Evolutionary conservation across 2,329 filamentous ascomycete genomes (phyloP).

Genomic region (Monilinia fructigena): DNA sequence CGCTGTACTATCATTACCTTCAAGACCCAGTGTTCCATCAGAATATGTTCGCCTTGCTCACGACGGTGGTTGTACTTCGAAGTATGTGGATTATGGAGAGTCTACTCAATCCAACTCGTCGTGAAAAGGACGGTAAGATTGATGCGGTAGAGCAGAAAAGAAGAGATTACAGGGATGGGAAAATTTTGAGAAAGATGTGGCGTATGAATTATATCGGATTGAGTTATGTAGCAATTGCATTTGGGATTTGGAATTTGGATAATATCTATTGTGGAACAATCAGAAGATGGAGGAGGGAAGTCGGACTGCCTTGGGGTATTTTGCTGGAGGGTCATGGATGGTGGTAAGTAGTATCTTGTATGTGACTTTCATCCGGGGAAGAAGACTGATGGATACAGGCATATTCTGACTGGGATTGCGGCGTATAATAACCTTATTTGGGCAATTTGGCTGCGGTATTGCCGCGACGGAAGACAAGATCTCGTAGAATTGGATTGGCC

Average conservation of each 20-base stretch:
- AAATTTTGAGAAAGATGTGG: background rate
- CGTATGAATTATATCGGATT: constrained; percentile 1
- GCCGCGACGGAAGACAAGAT: constrained; percentile 7
- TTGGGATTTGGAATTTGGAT: constrained; percentile 11
- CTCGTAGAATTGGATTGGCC: constrained; percentile 10
- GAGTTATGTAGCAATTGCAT: background rate
- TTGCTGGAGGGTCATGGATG: background rate
- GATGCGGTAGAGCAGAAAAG: background rate
- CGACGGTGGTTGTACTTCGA: background rate
- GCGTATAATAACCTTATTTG: background rate
- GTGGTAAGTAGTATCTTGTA: background rate
- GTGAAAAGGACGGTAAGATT: background rate
- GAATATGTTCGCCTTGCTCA: constrained; percentile 9
- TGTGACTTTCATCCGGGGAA: too few relatives aligned
- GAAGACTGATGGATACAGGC: background rate
- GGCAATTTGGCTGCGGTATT: constrained; percentile 7
- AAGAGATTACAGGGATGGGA: background rate
- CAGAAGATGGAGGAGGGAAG: background rate
- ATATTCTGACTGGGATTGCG: constrained; percentile 2
- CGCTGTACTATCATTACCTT: constrained; percentile 7
- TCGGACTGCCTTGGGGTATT: background rate
- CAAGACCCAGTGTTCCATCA: constrained; percentile 10
- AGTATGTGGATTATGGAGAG: constrained; percentile 11
- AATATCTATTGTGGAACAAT: constrained; percentile 4
- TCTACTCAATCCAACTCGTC: constrained; percentile 1